These are phyloP conservation scores for Pseudocercospora cruenta DNA, from an alignment of 2,329 filamentous ascomycete species.

Conservation along the genomic window DNA sequence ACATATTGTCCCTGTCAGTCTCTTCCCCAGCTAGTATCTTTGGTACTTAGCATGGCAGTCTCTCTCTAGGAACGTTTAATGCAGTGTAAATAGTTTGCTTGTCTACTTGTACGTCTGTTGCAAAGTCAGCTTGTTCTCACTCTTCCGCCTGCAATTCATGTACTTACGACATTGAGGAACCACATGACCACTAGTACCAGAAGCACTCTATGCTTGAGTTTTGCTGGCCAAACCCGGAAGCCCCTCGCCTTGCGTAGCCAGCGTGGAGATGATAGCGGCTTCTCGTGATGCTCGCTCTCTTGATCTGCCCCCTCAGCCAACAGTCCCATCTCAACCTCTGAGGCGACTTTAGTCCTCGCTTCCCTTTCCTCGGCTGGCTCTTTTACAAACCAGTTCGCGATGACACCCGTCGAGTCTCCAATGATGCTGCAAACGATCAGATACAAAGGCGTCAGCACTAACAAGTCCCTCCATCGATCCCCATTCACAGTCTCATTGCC, in stretches of 20 bases:
- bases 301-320: slow-evolving; percentile 14
- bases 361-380: slow-evolving; percentile 7
- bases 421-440: slow-evolving; percentile 48
- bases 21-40: background rate
- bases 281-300: background rate
- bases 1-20: no score
- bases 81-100: background rate
- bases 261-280: background rate
- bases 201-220: slow-evolving; percentile 19
- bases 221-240: slow-evolving; percentile 17
- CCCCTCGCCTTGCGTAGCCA: background rate
- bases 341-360: background rate
- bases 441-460: slow-evolving; percentile 48
- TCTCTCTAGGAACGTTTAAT: background rate
- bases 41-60: background rate
- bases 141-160: background rate
- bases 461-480: slow-evolving; percentile 43
- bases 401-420: slow-evolving; percentile 42
- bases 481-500: slow-evolving; percentile 32
- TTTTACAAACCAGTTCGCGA: slow-evolving; percentile 46
- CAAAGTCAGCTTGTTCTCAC: background rate
- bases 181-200: slow-evolving; percentile 24
- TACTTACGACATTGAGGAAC: slow-evolving; percentile 27
- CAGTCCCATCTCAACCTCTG: slow-evolving; percentile 28
- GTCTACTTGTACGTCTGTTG: slow-evolving; percentile 11